These are phyloP conservation scores for Kappamyces sp. DNA, from an alignment of 192 early-diverging fungal species.

Conservation along the genomic window DNA sequence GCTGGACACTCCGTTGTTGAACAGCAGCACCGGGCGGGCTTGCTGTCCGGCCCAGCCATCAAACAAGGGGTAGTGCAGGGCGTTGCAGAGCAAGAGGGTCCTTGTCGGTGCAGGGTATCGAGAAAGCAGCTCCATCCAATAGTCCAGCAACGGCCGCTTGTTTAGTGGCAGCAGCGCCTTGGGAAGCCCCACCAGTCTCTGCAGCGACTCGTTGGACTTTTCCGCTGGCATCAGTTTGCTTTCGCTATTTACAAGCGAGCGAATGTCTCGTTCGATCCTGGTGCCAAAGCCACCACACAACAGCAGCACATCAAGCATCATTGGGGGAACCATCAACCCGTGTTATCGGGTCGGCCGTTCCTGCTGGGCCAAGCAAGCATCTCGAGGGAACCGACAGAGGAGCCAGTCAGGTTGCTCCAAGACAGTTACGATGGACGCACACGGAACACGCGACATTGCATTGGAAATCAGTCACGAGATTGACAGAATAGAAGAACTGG, in stretches of 20 bases:
- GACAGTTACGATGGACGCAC: too few species aligned
- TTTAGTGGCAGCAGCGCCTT: constrained; percentile 28
- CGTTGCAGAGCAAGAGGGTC: constrained; percentile 43
- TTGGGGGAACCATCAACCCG: background rate
- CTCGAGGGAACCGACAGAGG: too few species aligned
- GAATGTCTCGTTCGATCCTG: constrained; percentile 47
- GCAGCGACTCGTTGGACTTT: too few species aligned
- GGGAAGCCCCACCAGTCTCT: constrained; percentile 8
- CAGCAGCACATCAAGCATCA: constrained; percentile 32
- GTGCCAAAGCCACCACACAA: constrained; percentile 60
- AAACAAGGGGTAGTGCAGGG: constrained; percentile 32
- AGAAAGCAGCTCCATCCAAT: constrained; percentile 22
- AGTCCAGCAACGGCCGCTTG: constrained; percentile 20
- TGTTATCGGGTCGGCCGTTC: too few species aligned
- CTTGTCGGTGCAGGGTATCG: background rate
- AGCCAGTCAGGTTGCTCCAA: too few species aligned
- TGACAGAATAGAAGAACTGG: too few species aligned
- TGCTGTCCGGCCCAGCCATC: constrained; percentile 31
- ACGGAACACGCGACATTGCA: too few species aligned
- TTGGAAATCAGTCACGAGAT: too few species aligned
- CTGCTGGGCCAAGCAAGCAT: too few species aligned
- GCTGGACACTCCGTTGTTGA: constrained; percentile 24
- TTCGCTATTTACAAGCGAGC: background rate
- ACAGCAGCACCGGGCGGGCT: constrained; percentile 17
- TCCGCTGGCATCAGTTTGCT: background rate